Base-by-base conservation (phyloP, 2,329 filamentous ascomycete species). In the Nigrospora osmanthi region DNA sequence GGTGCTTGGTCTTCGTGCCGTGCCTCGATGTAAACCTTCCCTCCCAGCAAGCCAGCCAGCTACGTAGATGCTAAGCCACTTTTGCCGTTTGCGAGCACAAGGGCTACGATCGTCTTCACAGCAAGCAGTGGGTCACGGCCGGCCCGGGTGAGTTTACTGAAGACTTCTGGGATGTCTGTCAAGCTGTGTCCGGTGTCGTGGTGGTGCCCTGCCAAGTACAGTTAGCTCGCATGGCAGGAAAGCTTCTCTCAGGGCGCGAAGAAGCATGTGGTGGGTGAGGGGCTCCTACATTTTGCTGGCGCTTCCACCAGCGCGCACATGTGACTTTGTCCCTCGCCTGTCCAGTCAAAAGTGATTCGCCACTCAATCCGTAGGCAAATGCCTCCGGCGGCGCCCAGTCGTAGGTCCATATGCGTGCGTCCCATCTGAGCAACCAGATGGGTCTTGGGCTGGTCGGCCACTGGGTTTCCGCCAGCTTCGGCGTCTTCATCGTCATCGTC, bases 341-440 rank as follows among this genome's bases (percentile, higher is more conserved):
- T 83, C 83, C 83, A 87, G 59, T 87, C 83, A 54, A 87, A 85
- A 2, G 64, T 62, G 37, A 85, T 80, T 39, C 62, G 67, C 84
- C 84, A 88, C 46, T 72, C 68, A 1, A 87, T 63, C 23, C 78
- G 71, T 5, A 81, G 45, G 65, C 52, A 50, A 42, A 55, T 43
- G 4, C 53, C 49, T 10, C 53, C 46, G n/a, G 42, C 49, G 1
- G 35, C 43, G 14, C 71, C 56, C 6, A 75, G 50, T 0, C 67
- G 61, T 1, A 80, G 49, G 32, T 75, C 69, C 13, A 72, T 66
- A 23, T 63, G 62, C n/a, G 70, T 73, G 38, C 72, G 69, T 2
- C 76, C 77, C 55, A 83, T 65, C 36, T 76, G 71, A 1, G 72
- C 69, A 1, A 79, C 56, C 11, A 87, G 48, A 6, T 80, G 72